Evolutionary conservation across 352 stramenopile species (phyloP), one percentile per base, ranked within the genome.

Genomic region (Globisporangium polare): DNA sequence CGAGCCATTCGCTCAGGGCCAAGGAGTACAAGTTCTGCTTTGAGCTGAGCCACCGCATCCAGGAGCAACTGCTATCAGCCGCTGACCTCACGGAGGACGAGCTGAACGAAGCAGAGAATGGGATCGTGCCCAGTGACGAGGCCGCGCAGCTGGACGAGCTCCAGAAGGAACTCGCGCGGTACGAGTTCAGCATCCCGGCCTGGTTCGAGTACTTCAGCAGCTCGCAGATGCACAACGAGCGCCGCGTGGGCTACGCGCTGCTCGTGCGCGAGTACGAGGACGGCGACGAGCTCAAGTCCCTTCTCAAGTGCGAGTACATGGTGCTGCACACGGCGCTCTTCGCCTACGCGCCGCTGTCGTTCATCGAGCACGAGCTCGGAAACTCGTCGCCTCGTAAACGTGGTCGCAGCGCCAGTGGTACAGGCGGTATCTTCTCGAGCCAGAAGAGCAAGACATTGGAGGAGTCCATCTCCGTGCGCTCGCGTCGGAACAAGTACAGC

Each of bases 1-100:
- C 62, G 0, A 26, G 60, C 0, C 77, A 88, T 47, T 65, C 74
- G 12, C 66, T 61, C 51, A 60, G 37, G 15, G 51, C 53, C 0
- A 88, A 88, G 52, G 65, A 83, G 52, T 88, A 88, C 67, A 72
- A 80, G 41, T 81, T 86, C 37, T 82, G 76, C 57, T 74, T 88
- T 46, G 63, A 81, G 50, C 47, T 88, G 33, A 82, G 63, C 17
- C 78, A 73, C 58, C 62, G 69, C 26, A 12, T 77, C 0, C 68
- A 78, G 7, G 13, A 50, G n/a, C 45, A 37, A 12, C 20, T 54
- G 6, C 29, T 26, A 18, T 31, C 52, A 17, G 49, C 10, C 1
- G 60, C 53, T 2, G 33, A 22, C 24, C 26, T 58, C 9, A 31
- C n/a, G 2, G 50, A 37, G 26, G 24, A 46, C 15, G 37, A 43